Conservation (phyloP, 2,329 filamentous ascomycete species). For the Rhynchosporium agropyri region DNA sequence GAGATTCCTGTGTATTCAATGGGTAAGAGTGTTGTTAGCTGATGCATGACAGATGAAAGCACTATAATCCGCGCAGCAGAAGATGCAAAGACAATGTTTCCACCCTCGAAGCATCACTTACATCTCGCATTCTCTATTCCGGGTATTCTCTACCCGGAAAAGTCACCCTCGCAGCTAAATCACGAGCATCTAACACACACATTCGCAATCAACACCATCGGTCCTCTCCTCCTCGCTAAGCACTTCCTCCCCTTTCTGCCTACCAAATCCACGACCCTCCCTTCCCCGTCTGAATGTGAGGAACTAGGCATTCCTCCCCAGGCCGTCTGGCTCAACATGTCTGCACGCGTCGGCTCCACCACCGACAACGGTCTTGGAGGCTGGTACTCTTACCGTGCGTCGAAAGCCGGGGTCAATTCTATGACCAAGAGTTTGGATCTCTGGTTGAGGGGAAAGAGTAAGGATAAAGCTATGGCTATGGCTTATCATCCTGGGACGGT, state of each 20-base stretch:
- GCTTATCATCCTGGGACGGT: slow-evolving; percentile 81
- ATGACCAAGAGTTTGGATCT: slow-evolving; percentile 73
- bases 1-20: too few species aligned
- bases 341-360: slow-evolving; percentile 75
- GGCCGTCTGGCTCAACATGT: slow-evolving; percentile 74
- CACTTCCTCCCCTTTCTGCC: slow-evolving; percentile 73
- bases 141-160: slow-evolving; percentile 74
- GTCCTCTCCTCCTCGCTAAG: slow-evolving; percentile 76
- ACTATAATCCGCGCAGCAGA: slow-evolving; percentile 60
- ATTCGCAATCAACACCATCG: slow-evolving; percentile 74
- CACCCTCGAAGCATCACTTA: slow-evolving; percentile 56
- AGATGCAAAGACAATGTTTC: slow-evolving; percentile 56
- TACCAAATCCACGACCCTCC: slow-evolving; percentile 51
- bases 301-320: slow-evolving; percentile 49
- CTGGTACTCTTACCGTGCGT: slow-evolving; percentile 81
- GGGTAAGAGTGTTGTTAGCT: neutral
- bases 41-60: slow-evolving; percentile 53
- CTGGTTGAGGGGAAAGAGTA: slow-evolving; percentile 59
- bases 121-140: slow-evolving; percentile 71
- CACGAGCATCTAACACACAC: slow-evolving; percentile 63
- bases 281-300: slow-evolving; percentile 14
- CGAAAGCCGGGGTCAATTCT: slow-evolving; percentile 74
- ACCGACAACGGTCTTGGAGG: slow-evolving; percentile 73
- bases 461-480: slow-evolving; percentile 66
- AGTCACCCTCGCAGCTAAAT: slow-evolving; percentile 66